Percentiles rank a stretch among this genome's conserved stretches.
These are phyloP conservation scores for Didymella glomerata DNA, from an alignment of 2,329 filamentous ascomycete species.

Conservation along the genomic window DNA sequence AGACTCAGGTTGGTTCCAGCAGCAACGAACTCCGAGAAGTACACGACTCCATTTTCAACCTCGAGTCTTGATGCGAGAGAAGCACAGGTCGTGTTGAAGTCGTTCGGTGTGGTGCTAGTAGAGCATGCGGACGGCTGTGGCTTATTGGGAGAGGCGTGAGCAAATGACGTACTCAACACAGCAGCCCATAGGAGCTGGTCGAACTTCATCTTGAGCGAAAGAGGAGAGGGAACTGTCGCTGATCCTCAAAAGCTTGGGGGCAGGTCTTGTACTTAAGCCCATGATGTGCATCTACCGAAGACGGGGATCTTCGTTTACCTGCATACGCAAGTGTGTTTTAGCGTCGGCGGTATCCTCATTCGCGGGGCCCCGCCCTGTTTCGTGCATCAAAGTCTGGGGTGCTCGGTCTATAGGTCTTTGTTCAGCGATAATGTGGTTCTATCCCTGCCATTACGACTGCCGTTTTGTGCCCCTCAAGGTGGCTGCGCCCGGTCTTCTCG, in stretches of 20 bases:
- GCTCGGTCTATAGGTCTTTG: slow-evolving; percentile 1
- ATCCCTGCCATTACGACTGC: slow-evolving; percentile 5
- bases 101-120: neutral
- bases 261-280: slow-evolving; percentile 5
- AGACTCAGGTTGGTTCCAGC: slow-evolving; percentile 53
- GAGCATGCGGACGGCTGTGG: slow-evolving; percentile 14
- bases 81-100: slow-evolving; percentile 37
- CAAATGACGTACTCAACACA: slow-evolving; percentile 17
- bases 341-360: neutral
- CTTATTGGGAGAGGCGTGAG: slow-evolving; percentile 1
- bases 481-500: slow-evolving; percentile 1
- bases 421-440: neutral
- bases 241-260: neutral
- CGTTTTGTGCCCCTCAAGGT: slow-evolving; percentile 4
- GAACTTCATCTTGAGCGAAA: slow-evolving; percentile 30
- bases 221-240: neutral
- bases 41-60: slow-evolving; percentile 48
- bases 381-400: slow-evolving; percentile 10
- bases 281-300: neutral
- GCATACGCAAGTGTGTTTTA: neutral
- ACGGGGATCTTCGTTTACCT: neutral
- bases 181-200: slow-evolving; percentile 23
- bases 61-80: slow-evolving; percentile 43
- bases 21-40: slow-evolving; percentile 50
- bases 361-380: slow-evolving; percentile 4